phyloP scores from a whole-genome alignment of 345 rosid genomes.

The Barbarea vulgaris region DNA sequence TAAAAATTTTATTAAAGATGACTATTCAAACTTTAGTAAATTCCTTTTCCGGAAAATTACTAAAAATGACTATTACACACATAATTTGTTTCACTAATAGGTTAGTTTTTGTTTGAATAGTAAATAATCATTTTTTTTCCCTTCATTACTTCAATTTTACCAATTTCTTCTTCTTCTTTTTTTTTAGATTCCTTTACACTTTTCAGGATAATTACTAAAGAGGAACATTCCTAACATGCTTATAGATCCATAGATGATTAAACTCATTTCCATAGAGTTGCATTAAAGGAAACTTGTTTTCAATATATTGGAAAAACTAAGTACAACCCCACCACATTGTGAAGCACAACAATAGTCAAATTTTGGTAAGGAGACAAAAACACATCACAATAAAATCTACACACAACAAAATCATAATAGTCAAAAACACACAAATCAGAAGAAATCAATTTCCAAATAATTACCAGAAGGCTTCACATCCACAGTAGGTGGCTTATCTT shows the following conservation, averaged over 20 bases:
- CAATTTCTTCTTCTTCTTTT: background rate
- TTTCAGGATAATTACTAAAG: background rate
- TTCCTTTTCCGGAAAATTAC: background rate
- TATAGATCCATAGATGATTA: background rate
- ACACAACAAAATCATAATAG: conserved; percentile 10
- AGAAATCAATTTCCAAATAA: conserved; percentile 79
- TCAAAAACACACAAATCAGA: conserved; percentile 42
- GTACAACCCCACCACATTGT: conserved; percentile 16
- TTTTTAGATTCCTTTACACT: background rate
- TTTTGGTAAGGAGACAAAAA: conserved; percentile 8
- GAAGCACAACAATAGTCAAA: conserved; percentile 19
- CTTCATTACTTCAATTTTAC: background rate
- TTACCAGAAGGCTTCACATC: conserved; percentile 62
- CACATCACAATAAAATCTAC: conserved; percentile 16
- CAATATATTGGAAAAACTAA: conserved; percentile 5
- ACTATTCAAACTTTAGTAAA: too few species aligned
- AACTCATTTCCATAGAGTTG: background rate
- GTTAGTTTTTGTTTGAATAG: background rate
- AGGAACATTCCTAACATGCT: background rate
- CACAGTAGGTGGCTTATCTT: conserved; percentile 39
- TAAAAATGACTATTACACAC: background rate
- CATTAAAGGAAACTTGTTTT: background rate
- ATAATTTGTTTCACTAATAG: background rate
- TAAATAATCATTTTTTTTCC: background rate
- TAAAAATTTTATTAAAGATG: background rate